phyloP scores from a whole-genome alignment of 208 protist species.

The Trichomonas gallinae region DNA sequence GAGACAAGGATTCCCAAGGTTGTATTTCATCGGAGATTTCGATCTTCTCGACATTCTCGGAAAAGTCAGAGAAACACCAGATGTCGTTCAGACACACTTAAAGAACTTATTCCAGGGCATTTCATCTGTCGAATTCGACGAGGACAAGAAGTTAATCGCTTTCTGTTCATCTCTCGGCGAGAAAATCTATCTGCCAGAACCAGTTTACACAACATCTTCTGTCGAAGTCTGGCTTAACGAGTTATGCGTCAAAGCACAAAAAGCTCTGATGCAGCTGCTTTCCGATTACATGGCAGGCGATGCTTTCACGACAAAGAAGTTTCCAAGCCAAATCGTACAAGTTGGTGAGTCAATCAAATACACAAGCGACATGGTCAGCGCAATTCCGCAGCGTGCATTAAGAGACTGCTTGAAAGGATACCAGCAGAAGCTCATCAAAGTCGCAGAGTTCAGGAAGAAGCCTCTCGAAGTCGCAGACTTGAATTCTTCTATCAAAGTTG shows the following conservation, averaged over 20 bases:
- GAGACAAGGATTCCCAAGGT: conserved; percentile 64
- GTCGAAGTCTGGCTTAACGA: conserved; percentile 81
- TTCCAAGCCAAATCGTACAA: conserved; percentile 14
- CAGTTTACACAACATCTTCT: conserved; percentile 66
- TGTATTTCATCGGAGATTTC: conserved; percentile 97
- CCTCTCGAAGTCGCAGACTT: not conserved
- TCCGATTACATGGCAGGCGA: not conserved
- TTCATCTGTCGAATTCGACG: conserved; percentile 66
- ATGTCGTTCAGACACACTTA: conserved; percentile 84
- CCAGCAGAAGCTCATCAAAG: not conserved
- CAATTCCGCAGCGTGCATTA: not conserved
- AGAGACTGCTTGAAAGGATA: not conserved
- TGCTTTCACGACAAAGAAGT: not conserved
- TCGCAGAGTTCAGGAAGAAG: not conserved
- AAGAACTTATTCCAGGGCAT: conserved; percentile 94
- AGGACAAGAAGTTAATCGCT: not conserved
- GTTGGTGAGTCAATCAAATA: not conserved
- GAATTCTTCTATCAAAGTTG: not conserved
- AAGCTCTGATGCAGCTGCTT: not conserved
- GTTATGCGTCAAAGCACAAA: conserved; percentile 48
- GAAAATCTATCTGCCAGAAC: conserved; percentile 62
- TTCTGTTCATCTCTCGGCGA: conserved; percentile 51
- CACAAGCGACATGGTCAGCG: not conserved
- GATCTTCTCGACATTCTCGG: conserved; percentile 85
- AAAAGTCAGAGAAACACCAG: conserved; percentile 57